phyloP scores from a whole-genome alignment of 2,329 filamentous ascomycete genomes.

The Alternaria metachromatica region DNA sequence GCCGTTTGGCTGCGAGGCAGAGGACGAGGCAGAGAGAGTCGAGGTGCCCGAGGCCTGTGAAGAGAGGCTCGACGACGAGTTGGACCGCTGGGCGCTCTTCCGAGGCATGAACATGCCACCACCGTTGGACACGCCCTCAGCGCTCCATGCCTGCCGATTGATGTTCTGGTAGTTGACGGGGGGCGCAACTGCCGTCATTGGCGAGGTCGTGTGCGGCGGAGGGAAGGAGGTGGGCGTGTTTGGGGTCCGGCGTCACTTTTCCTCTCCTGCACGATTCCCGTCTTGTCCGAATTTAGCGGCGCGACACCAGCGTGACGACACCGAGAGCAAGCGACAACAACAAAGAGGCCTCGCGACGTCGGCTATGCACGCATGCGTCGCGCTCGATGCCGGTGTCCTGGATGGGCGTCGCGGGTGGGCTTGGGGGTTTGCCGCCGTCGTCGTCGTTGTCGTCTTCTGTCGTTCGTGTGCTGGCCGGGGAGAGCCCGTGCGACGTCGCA shows the following conservation, averaged over 20 bases:
- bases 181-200: slow-evolving; percentile 72
- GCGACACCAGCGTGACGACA: slow-evolving; percentile 38
- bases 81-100: slow-evolving; percentile 82
- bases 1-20: slow-evolving; percentile 69
- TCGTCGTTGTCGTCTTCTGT: slow-evolving; percentile 18
- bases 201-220: slow-evolving; percentile 28
- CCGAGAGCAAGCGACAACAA: slow-evolving; percentile 24
- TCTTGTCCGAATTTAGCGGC: slow-evolving; percentile 37
- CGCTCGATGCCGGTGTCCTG: slow-evolving; percentile 15
- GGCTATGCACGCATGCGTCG: slow-evolving; percentile 40
- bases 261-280: slow-evolving; percentile 34
- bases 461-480: slow-evolving; percentile 48
- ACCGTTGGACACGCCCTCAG: slow-evolving; percentile 65
- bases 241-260: slow-evolving; percentile 34
- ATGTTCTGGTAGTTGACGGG: slow-evolving; percentile 68
- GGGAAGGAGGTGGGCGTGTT: slow-evolving; percentile 25
- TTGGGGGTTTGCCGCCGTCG: slow-evolving; percentile 19
- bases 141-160: slow-evolving; percentile 67
- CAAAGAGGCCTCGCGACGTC: slow-evolving; percentile 19
- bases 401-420: slow-evolving; percentile 3
- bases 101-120: slow-evolving; percentile 85
- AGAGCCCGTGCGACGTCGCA: slow-evolving; percentile 42
- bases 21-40: slow-evolving; percentile 63
- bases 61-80: slow-evolving; percentile 84
- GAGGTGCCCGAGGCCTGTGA: slow-evolving; percentile 69